Evolutionary conservation across 257 asterid genomes (phyloP), one percentile per base, ranked within the genome.

Genomic region (Solanum microdontum): DNA sequence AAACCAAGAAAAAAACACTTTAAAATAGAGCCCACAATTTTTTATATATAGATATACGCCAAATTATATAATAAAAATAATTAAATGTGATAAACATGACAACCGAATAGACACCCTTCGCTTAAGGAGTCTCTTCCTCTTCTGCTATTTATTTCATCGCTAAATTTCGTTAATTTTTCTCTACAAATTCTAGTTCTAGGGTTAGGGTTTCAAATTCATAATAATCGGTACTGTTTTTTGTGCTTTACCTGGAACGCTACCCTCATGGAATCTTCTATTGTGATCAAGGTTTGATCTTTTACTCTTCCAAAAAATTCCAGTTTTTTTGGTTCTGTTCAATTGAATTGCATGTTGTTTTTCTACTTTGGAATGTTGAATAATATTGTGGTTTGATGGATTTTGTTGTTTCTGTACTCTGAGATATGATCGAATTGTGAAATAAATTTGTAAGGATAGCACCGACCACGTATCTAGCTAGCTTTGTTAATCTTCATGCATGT

Each of bases 231-330:
- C 37, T 23, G 32, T 40, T 30, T 12, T 30, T 69, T 7, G 1
- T 84, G 91, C 90, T 90, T 92, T 85, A 86, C 90, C 90, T 26
- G 91, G 90, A 87, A 90, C 91, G 91, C 91, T 91, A 58, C 40
- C 43, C n/a, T 90, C 86, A 96, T 96, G 99, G 96, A 91, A 86
- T 88, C 92, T 62, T 86, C 86, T 87, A 39, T 93, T 9, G 99
- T 96, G 86, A 90, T 96, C 93, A 96, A 95, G 97, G 99, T 96
- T 19, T 26, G 91, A 11, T 86, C 37, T 32, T 83, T 60, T 23
- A 8, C 24, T 11, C 32, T 64, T 21, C 9, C n/a, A 55, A 15
- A 3, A 28, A 3, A 1, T 3, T 3, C 34, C 24, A 8, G 40
- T 30, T 70, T 1, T 30, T 58, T 10, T 8, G 26, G 64, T 87